Percentiles rank a stretch among this genome's conserved stretches.
Evolutionary conservation across 1,284 basidiomycete species (phyloP).

Genomic region (Mycena sp.): DNA sequence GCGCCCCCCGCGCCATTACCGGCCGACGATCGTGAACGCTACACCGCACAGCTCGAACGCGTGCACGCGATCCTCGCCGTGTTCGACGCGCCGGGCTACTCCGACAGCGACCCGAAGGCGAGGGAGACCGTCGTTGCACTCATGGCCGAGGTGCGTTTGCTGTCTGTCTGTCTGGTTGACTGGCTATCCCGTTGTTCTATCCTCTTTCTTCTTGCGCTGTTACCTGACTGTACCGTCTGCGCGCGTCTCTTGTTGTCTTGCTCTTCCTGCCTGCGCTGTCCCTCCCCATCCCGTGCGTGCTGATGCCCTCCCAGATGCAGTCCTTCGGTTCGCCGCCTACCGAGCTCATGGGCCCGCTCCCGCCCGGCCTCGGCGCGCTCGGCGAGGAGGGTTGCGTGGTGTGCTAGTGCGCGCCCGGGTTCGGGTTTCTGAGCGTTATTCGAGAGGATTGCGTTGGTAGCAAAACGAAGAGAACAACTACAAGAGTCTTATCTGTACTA

Average conservation of each 20-base stretch:
- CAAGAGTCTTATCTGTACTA: too few species aligned
- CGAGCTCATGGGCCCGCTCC: conserved; percentile 93
- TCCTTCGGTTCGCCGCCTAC: conserved; percentile 86
- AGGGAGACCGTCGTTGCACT: conserved; percentile 25
- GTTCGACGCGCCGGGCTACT: conserved; percentile 20
- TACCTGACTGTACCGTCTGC: too few species aligned
- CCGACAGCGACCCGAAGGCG: conserved; percentile 15
- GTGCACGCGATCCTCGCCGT: conserved; percentile 21
- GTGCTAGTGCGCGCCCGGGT: too few species aligned
- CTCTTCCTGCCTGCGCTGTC: too few species aligned
- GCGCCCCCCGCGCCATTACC: conserved; percentile 17
- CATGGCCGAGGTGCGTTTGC: conserved; percentile 24
- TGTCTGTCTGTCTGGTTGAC: neutral
- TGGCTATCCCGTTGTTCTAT: neutral
- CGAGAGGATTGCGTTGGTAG: too few species aligned
- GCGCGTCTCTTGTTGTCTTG: too few species aligned
- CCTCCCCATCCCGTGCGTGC: too few species aligned
- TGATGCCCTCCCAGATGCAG: conserved; percentile 71
- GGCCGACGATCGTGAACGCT: conserved; percentile 20
- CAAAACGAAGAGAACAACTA: too few species aligned
- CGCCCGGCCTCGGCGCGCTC: conserved; percentile 73
- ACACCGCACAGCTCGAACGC: conserved; percentile 17
- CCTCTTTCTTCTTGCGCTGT: neutral
- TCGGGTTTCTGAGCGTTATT: too few species aligned
- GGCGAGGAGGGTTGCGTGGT: conserved; percentile 38